Evolutionary conservation across 352 stramenopile genomes (phyloP), one percentile per base, ranked within the genome.

Genomic region (Discostella stelligera): DNA sequence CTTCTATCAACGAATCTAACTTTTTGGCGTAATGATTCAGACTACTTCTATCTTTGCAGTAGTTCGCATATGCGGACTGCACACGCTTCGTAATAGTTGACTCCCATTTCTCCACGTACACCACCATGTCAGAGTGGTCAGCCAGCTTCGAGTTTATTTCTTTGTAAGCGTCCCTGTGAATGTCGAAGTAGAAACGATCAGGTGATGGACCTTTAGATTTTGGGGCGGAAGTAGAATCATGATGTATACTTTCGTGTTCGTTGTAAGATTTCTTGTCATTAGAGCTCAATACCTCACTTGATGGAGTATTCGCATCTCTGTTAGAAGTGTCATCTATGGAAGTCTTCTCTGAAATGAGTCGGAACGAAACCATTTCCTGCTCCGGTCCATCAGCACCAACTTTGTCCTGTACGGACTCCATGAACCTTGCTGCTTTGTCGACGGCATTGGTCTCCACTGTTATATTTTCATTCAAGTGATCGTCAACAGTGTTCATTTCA

Each of bases 21-120:
- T 86, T 86, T 53, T 74, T 76, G 11, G 69, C 65, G 20, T 86
- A 86, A 30, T 86, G 79, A 55, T 81, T 71, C 5, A 86, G 54
- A 44, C 56, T 68, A 16, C 61, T 80, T 46, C 79, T 54, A 54
- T 71, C 23, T 65, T 80, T 83, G 21, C 54, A 64, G 66, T 83
- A 86, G 20, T 79, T 66, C 16, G 13, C 18, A 66, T 83, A 74
- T 58, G 39, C 61, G n/a, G 66, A 73, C 49, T 82, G 41, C 2
- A 86, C 75, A 50, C 79, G 54, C 20, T 53, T 80, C n/a, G 60
- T 59, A 3, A 86, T 64, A 18, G 56, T 72, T 11, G 73, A 32
- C 25, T 83, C 74, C 79, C 79, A 86, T 20, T 76, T 54, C 53
- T 82, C 74, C 18, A 78, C 53, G 58, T 86, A 86, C 10, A 61